Conservation (phyloP, 2,329 filamentous ascomycete species). For the Fusarium stilboides region DNA sequence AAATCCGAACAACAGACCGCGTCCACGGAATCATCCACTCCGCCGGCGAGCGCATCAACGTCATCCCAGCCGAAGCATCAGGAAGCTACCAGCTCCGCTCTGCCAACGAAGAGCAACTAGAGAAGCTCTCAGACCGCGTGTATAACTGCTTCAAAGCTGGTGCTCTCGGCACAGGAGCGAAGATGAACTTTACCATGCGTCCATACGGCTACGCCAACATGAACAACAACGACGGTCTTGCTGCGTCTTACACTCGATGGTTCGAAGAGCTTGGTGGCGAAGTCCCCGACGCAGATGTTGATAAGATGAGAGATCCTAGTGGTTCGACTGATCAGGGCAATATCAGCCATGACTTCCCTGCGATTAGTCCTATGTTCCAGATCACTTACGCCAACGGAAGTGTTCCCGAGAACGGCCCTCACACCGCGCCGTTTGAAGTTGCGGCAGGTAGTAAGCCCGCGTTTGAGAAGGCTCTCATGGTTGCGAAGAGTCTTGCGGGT, state of each 20-base stretch:
- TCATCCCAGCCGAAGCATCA: constrained; percentile 63
- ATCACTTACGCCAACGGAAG: constrained; percentile 48
- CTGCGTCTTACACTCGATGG: constrained; percentile 43
- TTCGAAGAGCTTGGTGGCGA: constrained; percentile 45
- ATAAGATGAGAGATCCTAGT: constrained; percentile 44
- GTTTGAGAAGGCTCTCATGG: constrained; percentile 62
- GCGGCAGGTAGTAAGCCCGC: constrained; percentile 65
- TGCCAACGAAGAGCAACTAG: constrained; percentile 53
- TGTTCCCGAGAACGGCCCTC: constrained; percentile 58
- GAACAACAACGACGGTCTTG: constrained; percentile 51
- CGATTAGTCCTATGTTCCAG: constrained; percentile 48
- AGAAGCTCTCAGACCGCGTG: constrained; percentile 44
- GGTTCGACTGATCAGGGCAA: constrained; percentile 53
- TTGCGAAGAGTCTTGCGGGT: constrained; percentile 64
- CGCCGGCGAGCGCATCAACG: constrained; percentile 40
- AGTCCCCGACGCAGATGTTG: constrained; percentile 45
- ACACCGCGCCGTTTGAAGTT: constrained; percentile 67
- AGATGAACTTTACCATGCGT: constrained; percentile 55
- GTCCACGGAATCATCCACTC: constrained; percentile 43
- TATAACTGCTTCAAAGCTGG: constrained; percentile 50
- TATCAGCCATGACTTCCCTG: constrained; percentile 50
- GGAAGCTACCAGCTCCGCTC: constrained; percentile 72
- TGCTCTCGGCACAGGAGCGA: constrained; percentile 51
- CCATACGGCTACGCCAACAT: constrained; percentile 53
- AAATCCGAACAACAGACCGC: constrained; percentile 37